Conservation (phyloP, 2,329 filamentous ascomycete genomes). For the Aspergillus bombycis region DNA sequence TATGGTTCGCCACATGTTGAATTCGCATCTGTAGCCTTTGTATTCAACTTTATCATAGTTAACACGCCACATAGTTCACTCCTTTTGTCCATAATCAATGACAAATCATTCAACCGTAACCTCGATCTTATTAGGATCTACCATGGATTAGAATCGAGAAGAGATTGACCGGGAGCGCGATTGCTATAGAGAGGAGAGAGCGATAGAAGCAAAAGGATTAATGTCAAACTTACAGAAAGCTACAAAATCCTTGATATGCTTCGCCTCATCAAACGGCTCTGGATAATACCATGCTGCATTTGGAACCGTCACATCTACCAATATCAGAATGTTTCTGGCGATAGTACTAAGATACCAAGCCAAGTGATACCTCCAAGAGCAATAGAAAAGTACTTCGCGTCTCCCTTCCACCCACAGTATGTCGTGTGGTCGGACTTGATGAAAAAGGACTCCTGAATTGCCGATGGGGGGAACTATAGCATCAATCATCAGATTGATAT, state of each 20-base stretch:
- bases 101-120: conserved; percentile 20
- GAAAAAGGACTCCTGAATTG: conserved; percentile 50
- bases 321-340: background rate
- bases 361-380: conserved; percentile 49
- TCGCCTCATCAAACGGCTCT: conserved; percentile 52
- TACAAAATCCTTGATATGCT: conserved; percentile 58
- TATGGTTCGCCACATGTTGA: background rate
- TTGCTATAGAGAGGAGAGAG: background rate
- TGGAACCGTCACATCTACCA: conserved; percentile 48
- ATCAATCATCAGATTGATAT: background rate
- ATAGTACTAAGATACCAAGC: no score
- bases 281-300: conserved; percentile 66
- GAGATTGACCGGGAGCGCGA: background rate
- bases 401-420: conserved; percentile 61
- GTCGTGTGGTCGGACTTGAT: conserved; percentile 52
- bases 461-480: conserved; percentile 48
- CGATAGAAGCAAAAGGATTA: background rate
- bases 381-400: conserved; percentile 60
- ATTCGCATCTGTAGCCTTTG: background rate
- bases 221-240: conserved; percentile 59
- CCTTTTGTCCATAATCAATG: background rate
- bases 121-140: conserved; percentile 42
- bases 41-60: background rate
- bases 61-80: background rate
- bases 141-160: background rate